phyloP scores from a whole-genome alignment of 495 filamentous ascomycete species.

The Trichoderma virens region DNA sequence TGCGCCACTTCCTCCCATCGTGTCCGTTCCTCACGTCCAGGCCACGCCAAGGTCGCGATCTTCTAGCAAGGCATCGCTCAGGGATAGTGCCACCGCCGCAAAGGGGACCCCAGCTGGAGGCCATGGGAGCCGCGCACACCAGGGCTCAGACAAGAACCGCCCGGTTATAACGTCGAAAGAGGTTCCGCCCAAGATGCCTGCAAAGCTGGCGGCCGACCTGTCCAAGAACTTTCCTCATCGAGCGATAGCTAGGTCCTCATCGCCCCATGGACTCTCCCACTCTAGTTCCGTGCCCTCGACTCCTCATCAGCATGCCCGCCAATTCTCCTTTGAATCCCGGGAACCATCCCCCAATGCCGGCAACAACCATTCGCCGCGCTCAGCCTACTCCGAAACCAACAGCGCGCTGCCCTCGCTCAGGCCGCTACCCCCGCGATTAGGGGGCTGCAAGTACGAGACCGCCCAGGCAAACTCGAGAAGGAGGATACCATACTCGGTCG shows the following conservation, averaged over 20 bases:
- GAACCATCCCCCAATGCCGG: conserved; percentile 77
- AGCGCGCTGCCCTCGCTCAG: conserved; percentile 59
- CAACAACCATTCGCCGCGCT: conserved; percentile 76
- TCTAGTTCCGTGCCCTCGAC: conserved; percentile 93
- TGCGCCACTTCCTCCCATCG: conserved; percentile 36
- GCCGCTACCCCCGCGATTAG: conserved; percentile 39
- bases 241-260: conserved; percentile 26
- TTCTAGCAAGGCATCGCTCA: conserved; percentile 44
- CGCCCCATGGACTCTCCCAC: conserved; percentile 44
- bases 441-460: conserved; percentile 78
- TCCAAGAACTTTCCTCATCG: conserved; percentile 20
- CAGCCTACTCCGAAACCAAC: conserved; percentile 82
- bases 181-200: conserved; percentile 38
- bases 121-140: conserved; percentile 47
- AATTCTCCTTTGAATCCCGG: conserved; percentile 73
- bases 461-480: conserved; percentile 39
- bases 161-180: conserved; percentile 48
- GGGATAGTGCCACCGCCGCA: conserved; percentile 31
- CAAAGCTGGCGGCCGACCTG: conserved; percentile 29
- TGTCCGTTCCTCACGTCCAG: conserved; percentile 40
- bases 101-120: conserved; percentile 30
- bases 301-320: conserved; percentile 79
- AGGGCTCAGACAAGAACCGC: conserved; percentile 43
- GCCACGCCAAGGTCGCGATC: conserved; percentile 41
- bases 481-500: conserved; percentile 88